Percentiles rank a stretch among this genome's conserved stretches.
Evolutionary conservation across 192 early-diverging fungal genomes (phyloP).

Genomic region (Gorgonomyces haynaldii): DNA sequence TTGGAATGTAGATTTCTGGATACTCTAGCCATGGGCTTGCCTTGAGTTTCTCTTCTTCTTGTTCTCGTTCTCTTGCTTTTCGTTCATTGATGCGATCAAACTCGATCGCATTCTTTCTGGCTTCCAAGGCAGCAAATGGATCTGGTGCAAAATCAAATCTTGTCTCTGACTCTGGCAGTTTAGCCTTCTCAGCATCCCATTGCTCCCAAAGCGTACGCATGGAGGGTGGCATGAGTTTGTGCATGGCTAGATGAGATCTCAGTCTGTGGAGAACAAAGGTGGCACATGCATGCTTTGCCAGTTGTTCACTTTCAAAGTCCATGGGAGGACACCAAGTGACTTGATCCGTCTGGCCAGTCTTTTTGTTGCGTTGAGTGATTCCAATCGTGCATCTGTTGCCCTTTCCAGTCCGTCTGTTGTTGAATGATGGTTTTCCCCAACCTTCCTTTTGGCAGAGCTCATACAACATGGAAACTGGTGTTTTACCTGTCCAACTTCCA

Average conservation of each 20-base stretch:
- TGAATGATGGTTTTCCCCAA: constrained; percentile 63
- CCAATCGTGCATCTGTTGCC: constrained; percentile 26
- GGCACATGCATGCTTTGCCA: constrained; percentile 43
- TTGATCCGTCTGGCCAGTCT: constrained; percentile 40
- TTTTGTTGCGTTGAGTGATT: constrained; percentile 46
- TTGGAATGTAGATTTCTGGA: constrained; percentile 59
- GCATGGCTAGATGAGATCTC: constrained; percentile 53
- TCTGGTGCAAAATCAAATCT: constrained; percentile 56
- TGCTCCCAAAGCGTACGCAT: constrained; percentile 62
- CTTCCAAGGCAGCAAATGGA: constrained; percentile 59
- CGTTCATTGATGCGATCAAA: constrained; percentile 28
- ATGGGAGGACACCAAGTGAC: constrained; percentile 19
- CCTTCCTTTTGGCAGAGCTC: constrained; percentile 64
- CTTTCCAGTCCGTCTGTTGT: constrained; percentile 16
- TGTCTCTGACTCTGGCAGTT: constrained; percentile 20
- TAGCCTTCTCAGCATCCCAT: constrained; percentile 46
- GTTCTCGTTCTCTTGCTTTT: constrained; percentile 17
- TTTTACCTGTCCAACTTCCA: constrained; percentile 80
- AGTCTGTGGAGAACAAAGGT: constrained; percentile 71
- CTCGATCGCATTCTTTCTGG: constrained; percentile 21
- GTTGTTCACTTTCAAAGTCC: constrained; percentile 26
- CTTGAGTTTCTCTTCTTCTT: constrained; percentile 16
- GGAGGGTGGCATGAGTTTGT: constrained; percentile 62
- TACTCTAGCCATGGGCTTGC: constrained; percentile 41
- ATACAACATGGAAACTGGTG: constrained; percentile 61